Evolutionary conservation across 495 filamentous ascomycete genomes (phyloP).

Genomic region (Neurospora sp.): DNA sequence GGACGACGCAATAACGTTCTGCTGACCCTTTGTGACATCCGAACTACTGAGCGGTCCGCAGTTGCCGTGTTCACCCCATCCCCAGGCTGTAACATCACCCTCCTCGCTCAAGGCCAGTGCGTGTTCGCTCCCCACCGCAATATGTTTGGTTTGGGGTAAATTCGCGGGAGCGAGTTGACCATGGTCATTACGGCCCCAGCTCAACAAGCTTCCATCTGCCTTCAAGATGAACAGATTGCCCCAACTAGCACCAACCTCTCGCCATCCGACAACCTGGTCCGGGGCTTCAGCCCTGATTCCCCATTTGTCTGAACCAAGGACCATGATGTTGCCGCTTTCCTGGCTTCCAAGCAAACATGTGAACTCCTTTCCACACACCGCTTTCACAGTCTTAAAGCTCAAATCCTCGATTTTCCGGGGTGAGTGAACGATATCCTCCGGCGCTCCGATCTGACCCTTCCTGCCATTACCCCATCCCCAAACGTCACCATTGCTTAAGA

Average conservation of each 20-base stretch:
- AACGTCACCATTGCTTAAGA: conserved; percentile 63
- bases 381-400: conserved; percentile 45
- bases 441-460: conserved; percentile 68
- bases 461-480: conserved; percentile 84
- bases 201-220: conserved; percentile 42
- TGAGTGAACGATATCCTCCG: conserved; percentile 36
- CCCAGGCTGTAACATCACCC: conserved; percentile 64
- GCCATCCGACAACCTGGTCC: conserved; percentile 36
- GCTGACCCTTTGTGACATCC: conserved; percentile 53
- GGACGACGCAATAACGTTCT: conserved; percentile 49
- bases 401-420: conserved; percentile 51
- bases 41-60: conserved; percentile 60
- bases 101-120: conserved; percentile 54
- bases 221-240: conserved; percentile 62
- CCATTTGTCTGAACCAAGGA: conserved; percentile 68
- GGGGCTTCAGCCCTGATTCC: conserved; percentile 39
- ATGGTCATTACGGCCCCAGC: conserved; percentile 75
- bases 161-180: conserved; percentile 61
- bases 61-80: conserved; percentile 97
- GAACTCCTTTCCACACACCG: conserved; percentile 73
- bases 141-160: conserved; percentile 38
- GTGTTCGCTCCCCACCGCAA: conserved; percentile 87
- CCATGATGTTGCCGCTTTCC: conserved; percentile 40
- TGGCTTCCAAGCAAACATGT: conserved; percentile 55
- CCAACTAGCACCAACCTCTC: conserved; percentile 66